A percentile compares a stretch with the other conserved stretches of the same genome.
Evolutionary conservation across 306 rosid genomes (phyloP).

Genomic region (Rosa chinensis): DNA sequence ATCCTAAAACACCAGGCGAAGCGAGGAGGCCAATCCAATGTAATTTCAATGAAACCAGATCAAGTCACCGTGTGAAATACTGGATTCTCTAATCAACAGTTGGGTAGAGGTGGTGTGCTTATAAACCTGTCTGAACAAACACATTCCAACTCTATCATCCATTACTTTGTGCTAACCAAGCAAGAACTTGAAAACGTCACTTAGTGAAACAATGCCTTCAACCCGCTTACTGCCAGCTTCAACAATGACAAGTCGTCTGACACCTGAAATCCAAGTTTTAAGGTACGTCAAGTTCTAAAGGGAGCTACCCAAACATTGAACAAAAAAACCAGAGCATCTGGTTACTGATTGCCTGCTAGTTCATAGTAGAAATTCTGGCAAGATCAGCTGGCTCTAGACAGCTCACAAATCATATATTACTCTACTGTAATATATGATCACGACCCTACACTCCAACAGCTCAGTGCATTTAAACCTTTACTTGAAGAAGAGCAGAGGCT

Average conservation of each 20-base stretch:
- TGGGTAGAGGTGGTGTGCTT: constrained; percentile 31
- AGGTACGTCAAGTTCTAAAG: constrained; percentile 1
- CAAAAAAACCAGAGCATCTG: not conserved
- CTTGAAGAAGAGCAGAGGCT: not conserved
- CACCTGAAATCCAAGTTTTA: constrained; percentile 50
- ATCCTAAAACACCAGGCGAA: constrained; percentile 72
- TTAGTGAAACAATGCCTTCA: constrained; percentile 82
- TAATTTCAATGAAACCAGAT: constrained; percentile 46
- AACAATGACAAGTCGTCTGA: constrained; percentile 84
- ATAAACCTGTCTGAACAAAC: constrained; percentile 33
- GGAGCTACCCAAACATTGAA: constrained; percentile 3
- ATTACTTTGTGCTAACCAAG: constrained; percentile 51
- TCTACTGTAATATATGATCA: not conserved
- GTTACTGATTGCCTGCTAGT: not conserved
- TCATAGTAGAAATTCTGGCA: not conserved
- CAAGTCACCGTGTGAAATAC: constrained; percentile 39
- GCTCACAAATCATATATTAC: not conserved
- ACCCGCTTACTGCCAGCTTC: constrained; percentile 99
- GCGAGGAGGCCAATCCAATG: constrained; percentile 67
- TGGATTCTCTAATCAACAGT: constrained; percentile 34
- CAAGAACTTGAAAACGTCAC: constrained; percentile 86
- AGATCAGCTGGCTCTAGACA: not conserved
- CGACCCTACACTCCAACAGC: not conserved
- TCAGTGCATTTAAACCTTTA: not conserved
- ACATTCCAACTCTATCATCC: constrained; percentile 29